Evolutionary conservation across 2,329 filamentous ascomycete genomes (phyloP).

Genomic region (Coniochaeta sp.): DNA sequence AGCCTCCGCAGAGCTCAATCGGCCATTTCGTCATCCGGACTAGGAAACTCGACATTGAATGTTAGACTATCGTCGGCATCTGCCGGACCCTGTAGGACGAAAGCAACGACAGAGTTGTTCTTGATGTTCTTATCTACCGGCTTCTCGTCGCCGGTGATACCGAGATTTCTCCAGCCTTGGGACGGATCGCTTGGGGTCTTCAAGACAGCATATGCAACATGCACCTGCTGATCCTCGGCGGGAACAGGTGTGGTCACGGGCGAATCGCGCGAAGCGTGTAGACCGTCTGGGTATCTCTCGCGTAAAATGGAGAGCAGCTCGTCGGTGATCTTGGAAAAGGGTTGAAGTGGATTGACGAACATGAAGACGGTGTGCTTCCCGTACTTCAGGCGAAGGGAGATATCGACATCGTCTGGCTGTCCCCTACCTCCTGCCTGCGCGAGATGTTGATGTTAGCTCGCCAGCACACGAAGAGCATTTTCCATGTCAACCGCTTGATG

Average conservation of each 20-base stretch:
- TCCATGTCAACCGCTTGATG: not conserved
- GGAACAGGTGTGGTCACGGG: slow-evolving; percentile 31
- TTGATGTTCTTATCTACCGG: slow-evolving; percentile 34
- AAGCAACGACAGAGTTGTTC: slow-evolving; percentile 41
- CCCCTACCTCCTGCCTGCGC: slow-evolving; percentile 2
- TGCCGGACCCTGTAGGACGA: slow-evolving; percentile 32
- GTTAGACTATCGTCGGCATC: slow-evolving; percentile 30
- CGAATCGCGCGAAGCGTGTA: slow-evolving; percentile 28
- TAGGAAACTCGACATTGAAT: slow-evolving; percentile 26
- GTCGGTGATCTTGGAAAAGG: slow-evolving; percentile 48
- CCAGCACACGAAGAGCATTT: not conserved
- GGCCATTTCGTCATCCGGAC: slow-evolving; percentile 24
- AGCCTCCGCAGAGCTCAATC: not conserved
- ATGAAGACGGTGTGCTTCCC: slow-evolving; percentile 64
- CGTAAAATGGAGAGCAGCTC: slow-evolving; percentile 51
- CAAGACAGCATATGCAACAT: slow-evolving; percentile 38
- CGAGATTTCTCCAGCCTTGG: slow-evolving; percentile 42
- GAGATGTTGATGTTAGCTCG: not conserved
- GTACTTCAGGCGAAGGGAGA: slow-evolving; percentile 66
- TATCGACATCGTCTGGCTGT: slow-evolving; percentile 33
- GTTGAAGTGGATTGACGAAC: slow-evolving; percentile 49
- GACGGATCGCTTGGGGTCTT: slow-evolving; percentile 34
- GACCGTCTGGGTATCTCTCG: slow-evolving; percentile 45
- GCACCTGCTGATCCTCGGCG: slow-evolving; percentile 27
- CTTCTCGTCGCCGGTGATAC: slow-evolving; percentile 27